Percentiles rank a stretch among this genome's conserved stretches.
Conservation (phyloP, 257 asterid species). For the Solanum rostratum region DNA sequence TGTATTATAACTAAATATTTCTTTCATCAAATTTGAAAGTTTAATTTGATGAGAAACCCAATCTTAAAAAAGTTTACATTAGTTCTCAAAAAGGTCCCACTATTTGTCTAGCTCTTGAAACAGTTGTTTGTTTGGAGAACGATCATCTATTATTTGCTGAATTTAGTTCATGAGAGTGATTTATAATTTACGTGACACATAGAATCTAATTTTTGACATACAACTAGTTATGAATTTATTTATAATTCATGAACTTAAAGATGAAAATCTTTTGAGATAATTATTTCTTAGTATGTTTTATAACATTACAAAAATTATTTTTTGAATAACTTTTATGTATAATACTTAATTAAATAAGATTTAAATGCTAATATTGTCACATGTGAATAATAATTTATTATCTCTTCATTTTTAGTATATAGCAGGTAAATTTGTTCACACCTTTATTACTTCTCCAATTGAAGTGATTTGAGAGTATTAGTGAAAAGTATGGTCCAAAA, state of each 20-base stretch:
- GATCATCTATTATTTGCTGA: neutral
- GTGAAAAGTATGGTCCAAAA: neutral
- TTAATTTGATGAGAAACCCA: too few relatives aligned
- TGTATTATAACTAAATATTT: neutral
- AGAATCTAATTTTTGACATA: too few relatives aligned
- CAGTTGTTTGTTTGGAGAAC: neutral
- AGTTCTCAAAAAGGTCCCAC: neutral
- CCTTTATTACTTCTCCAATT: neutral
- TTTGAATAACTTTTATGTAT: too few relatives aligned
- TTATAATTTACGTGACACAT: too few relatives aligned
- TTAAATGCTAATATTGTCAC: too few relatives aligned
- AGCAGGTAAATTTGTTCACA: neutral
- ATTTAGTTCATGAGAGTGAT: neutral
- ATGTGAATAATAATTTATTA: neutral
- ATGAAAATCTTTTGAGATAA: neutral
- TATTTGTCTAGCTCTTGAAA: neutral
- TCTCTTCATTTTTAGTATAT: too few relatives aligned
- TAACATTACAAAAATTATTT: too few relatives aligned
- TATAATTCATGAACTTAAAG: neutral
- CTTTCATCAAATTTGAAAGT: too few relatives aligned
- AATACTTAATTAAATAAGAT: too few relatives aligned
- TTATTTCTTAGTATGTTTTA: neutral
- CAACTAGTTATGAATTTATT: neutral
- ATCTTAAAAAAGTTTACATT: neutral
- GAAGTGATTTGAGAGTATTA: too few relatives aligned